phyloP scores from a whole-genome alignment of 2,329 filamentous ascomycete genomes.

The Thielaviopsis ethacetica region DNA sequence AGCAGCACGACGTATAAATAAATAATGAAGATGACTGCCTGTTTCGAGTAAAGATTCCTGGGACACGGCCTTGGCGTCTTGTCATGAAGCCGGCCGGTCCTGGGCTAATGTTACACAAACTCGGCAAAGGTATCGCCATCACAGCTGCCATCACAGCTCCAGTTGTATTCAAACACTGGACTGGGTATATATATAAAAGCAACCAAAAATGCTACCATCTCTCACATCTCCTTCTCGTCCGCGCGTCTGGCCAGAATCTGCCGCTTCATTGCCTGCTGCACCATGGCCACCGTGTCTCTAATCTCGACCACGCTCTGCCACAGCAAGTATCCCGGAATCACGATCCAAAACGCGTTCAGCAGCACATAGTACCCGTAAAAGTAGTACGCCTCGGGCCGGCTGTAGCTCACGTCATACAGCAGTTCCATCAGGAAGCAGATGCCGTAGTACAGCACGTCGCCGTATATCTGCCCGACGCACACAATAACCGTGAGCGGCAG shows the following conservation, averaged over 20 bases:
- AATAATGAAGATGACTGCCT: too few species aligned
- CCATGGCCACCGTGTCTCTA: conserved; percentile 4
- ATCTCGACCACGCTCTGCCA: conserved; percentile 17
- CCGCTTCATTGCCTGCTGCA: conserved; percentile 2
- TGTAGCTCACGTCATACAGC: conserved; percentile 25
- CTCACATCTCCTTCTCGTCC: not conserved
- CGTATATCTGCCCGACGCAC: conserved; percentile 33
- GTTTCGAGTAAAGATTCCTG: too few species aligned
- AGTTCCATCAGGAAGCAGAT: conserved; percentile 28
- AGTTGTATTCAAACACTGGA: too few species aligned
- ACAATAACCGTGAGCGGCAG: conserved; percentile 32
- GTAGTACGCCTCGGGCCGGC: conserved; percentile 33
- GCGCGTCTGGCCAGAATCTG: not conserved
- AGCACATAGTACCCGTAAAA: conserved; percentile 37
- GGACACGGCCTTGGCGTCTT: not conserved
- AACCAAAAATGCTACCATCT: not conserved
- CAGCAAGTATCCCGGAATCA: conserved; percentile 26
- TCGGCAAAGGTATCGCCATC: not conserved
- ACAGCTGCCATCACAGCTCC: too few species aligned
- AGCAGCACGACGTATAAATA: not conserved
- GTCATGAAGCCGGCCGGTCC: not conserved
- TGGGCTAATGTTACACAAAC: not conserved
- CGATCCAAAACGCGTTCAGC: conserved; percentile 37
- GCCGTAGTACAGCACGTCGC: conserved; percentile 34
- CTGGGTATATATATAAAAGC: not conserved